phyloP scores from a whole-genome alignment of 768 basidiomycete species.

The Podaxis carcinomalis region DNA sequence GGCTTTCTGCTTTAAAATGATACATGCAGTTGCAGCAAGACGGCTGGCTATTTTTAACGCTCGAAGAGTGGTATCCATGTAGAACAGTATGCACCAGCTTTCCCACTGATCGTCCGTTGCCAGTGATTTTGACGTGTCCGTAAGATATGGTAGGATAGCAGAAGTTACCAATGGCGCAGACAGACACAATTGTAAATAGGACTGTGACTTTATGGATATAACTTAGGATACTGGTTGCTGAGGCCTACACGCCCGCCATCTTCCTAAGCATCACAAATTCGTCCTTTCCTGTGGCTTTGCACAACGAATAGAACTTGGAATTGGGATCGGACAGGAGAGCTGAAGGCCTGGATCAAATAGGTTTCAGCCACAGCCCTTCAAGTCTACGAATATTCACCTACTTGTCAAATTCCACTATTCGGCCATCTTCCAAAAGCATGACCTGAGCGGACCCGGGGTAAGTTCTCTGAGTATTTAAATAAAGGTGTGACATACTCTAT shows the following conservation, averaged over 20 bases:
- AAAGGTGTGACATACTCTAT: constrained; percentile 47
- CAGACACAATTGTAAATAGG: neutral
- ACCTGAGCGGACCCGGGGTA: constrained; percentile 37
- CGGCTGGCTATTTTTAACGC: neutral
- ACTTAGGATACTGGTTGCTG: constrained; percentile 2
- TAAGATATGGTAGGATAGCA: neutral
- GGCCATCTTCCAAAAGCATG: constrained; percentile 74
- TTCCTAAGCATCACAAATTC: constrained; percentile 68
- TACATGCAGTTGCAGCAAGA: no score
- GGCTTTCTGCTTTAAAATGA: neutral
- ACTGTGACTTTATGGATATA: neutral
- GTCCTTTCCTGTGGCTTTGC: constrained; percentile 68
- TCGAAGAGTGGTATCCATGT: neutral
- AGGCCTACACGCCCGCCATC: constrained; percentile 46
- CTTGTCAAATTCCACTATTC: constrained; percentile 73
- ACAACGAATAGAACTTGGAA: constrained; percentile 64
- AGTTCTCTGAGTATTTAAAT: neutral
- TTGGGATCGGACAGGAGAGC: constrained; percentile 48
- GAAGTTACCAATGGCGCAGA: neutral
- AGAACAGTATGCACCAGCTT: neutral
- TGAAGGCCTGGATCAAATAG: constrained; percentile 35
- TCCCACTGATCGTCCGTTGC: constrained; percentile 8
- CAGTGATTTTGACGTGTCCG: constrained; percentile 6
- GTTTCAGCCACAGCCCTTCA: neutral
- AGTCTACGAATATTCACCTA: constrained; percentile 17